phyloP scores from a whole-genome alignment of 2,329 filamentous ascomycete species.

The Thielaviopsis musarum region DNA sequence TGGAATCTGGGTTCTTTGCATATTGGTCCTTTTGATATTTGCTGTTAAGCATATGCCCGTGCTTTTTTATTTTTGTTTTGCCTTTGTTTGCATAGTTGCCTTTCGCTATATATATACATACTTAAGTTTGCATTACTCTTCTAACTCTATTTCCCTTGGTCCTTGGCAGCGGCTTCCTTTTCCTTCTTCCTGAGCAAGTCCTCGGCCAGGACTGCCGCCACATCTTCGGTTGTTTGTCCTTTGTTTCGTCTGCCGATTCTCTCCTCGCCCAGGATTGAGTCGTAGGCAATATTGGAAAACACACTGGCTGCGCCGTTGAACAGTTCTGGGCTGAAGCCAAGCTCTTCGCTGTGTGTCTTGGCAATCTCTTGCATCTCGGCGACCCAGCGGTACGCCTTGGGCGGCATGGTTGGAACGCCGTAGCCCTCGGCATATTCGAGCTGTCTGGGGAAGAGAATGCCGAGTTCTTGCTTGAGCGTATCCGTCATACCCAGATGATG shows the following conservation, averaged over 20 bases:
- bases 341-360: constrained; percentile 43
- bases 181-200: constrained; percentile 26
- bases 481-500: constrained; percentile 42
- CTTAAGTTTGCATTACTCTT: not conserved
- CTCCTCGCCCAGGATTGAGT: constrained; percentile 42
- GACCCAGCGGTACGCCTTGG: constrained; percentile 66
- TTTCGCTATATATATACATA: not conserved
- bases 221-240: constrained; percentile 39
- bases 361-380: constrained; percentile 64
- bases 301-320: constrained; percentile 45
- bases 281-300: constrained; percentile 43
- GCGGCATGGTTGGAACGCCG: constrained; percentile 42
- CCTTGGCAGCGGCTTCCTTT: not conserved
- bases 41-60: not conserved
- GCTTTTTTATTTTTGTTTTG: not conserved
- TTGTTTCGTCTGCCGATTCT: constrained; percentile 37
- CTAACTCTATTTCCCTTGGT: not conserved
- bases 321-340: constrained; percentile 39
- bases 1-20: not conserved
- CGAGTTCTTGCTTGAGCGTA: constrained; percentile 39
- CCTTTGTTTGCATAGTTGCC: not conserved
- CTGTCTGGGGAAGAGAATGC: constrained; percentile 29
- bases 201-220: constrained; percentile 32
- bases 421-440: constrained; percentile 28
- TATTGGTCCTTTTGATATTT: not conserved